A percentile compares a stretch with the other conserved stretches of the same genome.
Conservation (phyloP, 192 early-diverging fungal genomes). For the Borealophlyctis nickersoniae region DNA sequence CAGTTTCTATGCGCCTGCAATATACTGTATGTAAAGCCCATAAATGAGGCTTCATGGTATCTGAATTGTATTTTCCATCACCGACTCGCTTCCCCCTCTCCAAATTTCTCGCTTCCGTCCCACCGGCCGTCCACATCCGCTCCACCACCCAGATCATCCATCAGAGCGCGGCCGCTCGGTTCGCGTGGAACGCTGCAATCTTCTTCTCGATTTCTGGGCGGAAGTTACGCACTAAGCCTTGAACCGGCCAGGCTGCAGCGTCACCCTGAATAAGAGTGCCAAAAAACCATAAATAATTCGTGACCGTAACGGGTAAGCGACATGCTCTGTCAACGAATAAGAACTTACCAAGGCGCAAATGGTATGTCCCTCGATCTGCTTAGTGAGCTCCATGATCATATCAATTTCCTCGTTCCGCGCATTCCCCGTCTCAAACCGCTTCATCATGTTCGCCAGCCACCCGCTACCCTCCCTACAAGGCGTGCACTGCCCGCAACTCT, state of each 20-base stretch:
- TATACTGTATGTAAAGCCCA: too few species aligned
- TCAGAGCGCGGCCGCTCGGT: too few species aligned
- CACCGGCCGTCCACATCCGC: too few species aligned
- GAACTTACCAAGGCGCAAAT: conserved; percentile 85
- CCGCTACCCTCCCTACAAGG: conserved; percentile 95
- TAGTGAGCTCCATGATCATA: conserved; percentile 89
- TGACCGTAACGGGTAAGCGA: too few species aligned
- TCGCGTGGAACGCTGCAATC: conserved; percentile 35
- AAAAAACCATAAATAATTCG: too few species aligned
- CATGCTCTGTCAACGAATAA: too few species aligned
- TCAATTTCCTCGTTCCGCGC: conserved; percentile 86
- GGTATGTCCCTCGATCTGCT: conserved; percentile 99
- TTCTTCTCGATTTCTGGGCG: conserved; percentile 75
- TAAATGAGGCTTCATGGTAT: too few species aligned
- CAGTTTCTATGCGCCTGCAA: too few species aligned
- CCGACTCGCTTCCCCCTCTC: too few species aligned
- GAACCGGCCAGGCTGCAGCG: conserved; percentile 97
- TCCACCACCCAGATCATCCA: too few species aligned
- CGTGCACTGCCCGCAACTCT: conserved; percentile 98
- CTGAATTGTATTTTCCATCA: too few species aligned
- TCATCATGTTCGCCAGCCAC: conserved; percentile 97
- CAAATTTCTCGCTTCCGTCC: too few species aligned
- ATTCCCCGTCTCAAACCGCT: conserved; percentile 84
- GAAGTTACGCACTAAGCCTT: conserved; percentile 93
- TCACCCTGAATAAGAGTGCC: conserved; percentile 65